Conservation (phyloP, 1,284 basidiomycete species). For the Pseudozyma thailandica region DNA sequence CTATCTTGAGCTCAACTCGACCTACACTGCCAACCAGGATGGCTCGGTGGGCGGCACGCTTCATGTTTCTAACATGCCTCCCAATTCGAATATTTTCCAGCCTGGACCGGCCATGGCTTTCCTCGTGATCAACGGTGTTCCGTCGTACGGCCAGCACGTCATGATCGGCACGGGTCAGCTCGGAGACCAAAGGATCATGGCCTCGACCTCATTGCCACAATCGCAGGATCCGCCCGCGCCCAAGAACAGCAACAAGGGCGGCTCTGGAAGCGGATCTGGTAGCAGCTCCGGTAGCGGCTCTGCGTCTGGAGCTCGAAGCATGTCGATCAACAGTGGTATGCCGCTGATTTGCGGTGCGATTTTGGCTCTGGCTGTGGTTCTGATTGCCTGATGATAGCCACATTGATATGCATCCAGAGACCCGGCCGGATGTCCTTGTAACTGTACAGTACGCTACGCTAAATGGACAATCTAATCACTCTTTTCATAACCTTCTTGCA, state of each 20-base stretch:
- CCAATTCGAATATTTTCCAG: constrained; percentile 72
- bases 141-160: constrained; percentile 75
- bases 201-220: constrained; percentile 23
- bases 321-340: too few relatives aligned
- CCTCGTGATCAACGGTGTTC: constrained; percentile 76
- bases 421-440: too few relatives aligned
- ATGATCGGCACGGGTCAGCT: constrained; percentile 55
- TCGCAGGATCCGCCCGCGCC: constrained; percentile 34
- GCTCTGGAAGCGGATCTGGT: constrained; percentile 7
- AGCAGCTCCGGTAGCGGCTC: constrained; percentile 6
- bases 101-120: constrained; percentile 84
- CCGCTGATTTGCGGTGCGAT: too few relatives aligned
- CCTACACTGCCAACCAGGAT: constrained; percentile 81
- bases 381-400: too few relatives aligned
- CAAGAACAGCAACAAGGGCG: constrained; percentile 10
- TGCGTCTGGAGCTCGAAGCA: constrained; percentile 4
- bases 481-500: too few relatives aligned
- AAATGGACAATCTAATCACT: too few relatives aligned
- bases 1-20: constrained; percentile 73
- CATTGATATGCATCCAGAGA: too few relatives aligned
- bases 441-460: too few relatives aligned
- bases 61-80: constrained; percentile 72
- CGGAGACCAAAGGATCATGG: constrained; percentile 32
- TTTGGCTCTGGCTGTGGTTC: too few relatives aligned
- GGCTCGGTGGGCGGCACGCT: constrained; percentile 79